Base-by-base conservation (phyloP, 768 basidiomycete species). In the Termitomyces sp. region DNA sequence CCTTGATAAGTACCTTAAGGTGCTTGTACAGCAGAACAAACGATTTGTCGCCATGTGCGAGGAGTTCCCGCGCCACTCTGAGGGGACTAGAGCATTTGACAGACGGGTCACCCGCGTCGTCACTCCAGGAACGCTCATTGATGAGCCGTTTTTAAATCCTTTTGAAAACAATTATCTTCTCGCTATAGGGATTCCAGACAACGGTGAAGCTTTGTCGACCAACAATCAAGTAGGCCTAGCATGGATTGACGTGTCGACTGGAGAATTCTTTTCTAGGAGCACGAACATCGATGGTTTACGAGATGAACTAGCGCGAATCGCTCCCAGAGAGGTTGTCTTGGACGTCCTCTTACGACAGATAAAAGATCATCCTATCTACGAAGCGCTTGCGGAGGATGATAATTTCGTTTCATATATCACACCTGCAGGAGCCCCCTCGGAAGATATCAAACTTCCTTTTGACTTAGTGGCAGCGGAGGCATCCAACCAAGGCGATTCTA, bases 201-300 rank as follows among this genome's bases (percentile, higher is more conserved):
- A 60, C 13, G 24, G 20, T 22, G 60, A 39, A 44, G 51, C 58
- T 44, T 16, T 35, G 38, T 53, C 59, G 7, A 55, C 13, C 42
- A 44, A 60, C 32, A 63, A 58, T 32, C 56, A 70, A 8, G 61
- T 86, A n/a, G 93, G 92, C 2, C 76, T 98, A 44, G 94, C 95
- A 7, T 98, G 95, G 89, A 94, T 92, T 28, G 96, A 98, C 70
- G 85, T 97, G 18, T 95, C 96, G 15, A 97, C 95, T 0, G 93
- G 94, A 62, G 95, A 96, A 69, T 93, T 96, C 72, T 94, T 91
- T 72, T 88, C 91, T 12, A 91, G 91, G 65, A 71, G 73, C 7
- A 80, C 84, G 12, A 73, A 78, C 2, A 52, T 80, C 16, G 84
- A 84, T 24, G 76, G 71, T 44, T 74, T 98, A 35, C 84, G 85